Evolutionary conservation across 495 filamentous ascomycete genomes (phyloP), one percentile per base, ranked within the genome.

Genomic region (Terfezia claveryi): DNA sequence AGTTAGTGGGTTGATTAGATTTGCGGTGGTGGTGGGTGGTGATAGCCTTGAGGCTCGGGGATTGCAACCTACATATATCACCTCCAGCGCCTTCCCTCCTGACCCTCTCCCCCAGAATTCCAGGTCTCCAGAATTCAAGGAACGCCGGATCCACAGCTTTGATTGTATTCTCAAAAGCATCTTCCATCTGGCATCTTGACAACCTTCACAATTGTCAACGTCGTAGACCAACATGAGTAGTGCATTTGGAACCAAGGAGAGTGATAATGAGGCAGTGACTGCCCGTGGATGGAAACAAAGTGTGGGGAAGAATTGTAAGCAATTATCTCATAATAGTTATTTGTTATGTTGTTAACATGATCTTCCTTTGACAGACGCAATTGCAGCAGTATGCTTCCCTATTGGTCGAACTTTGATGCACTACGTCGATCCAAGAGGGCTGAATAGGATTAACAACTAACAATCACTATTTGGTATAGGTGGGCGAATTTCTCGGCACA

Each of bases 401-500:
- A 14, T 46, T 20, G 41, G 17, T 9, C 12, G 12, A n/a, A 0
- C 41, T 20, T 14, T 14, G 41, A 14, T 14, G 12, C 14, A 46
- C 17, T 1, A 46, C 17, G 41, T 6, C 41, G 14, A 46, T 46
- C 12, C 17, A 8, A 5, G 17, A 4, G 17, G 12, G 41, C 41
- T 5, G 8, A 2, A 20, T 2, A 46, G 12, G 2, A 46, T 14
- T 3, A 14, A 46, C 4, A 6, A 14, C 8, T 20, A 46, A 20
- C 17, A 46, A 5, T 46, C 4, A 46, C 41, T 46, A 1, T 46
- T 14, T 8, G 12, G 4, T 6, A 5, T 46, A 46, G 41, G 17
- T 46, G 4, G 41, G 50, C 14, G 50, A 51, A 10, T 84, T 84
- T 58, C 73, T 82, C 8, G 86, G 86, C 27, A 93, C 86, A 0